These are phyloP conservation scores for Cadophora sp. DNA, from an alignment of 2,329 filamentous ascomycete species.

Conservation along the genomic window DNA sequence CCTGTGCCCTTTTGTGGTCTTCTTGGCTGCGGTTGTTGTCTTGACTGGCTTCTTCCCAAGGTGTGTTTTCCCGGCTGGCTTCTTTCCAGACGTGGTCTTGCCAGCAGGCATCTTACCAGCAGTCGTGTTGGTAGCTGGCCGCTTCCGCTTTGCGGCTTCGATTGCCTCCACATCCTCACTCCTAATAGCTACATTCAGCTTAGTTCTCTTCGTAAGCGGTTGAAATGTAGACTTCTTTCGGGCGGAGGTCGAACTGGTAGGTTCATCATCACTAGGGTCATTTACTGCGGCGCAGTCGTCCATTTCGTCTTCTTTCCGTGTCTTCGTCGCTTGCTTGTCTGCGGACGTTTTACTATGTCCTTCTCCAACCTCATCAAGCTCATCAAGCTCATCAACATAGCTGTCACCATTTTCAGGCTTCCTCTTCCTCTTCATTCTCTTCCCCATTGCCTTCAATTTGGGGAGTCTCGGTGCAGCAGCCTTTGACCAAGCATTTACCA, in stretches of 20 bases:
- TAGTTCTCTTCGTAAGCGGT: neutral
- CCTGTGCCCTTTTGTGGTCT: neutral
- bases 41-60: neutral
- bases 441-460: neutral
- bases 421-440: slow-evolving; percentile 1
- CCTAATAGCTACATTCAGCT: neutral
- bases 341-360: slow-evolving; percentile 80
- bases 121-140: neutral
- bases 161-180: neutral
- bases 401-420: neutral
- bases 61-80: neutral
- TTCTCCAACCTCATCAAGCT: neutral
- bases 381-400: neutral
- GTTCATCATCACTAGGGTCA: neutral
- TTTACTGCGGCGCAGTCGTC: neutral
- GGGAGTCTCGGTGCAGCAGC: slow-evolving; percentile 1
- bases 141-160: neutral
- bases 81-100: neutral
- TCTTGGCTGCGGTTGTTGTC: neutral
- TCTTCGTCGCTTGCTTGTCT: slow-evolving; percentile 84
- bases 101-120: neutral
- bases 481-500: slow-evolving; percentile 5
- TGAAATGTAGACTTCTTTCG: neutral
- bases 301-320: slow-evolving; percentile 46
- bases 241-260: too few relatives aligned